Evolutionary conservation across 129 eudicot species (phyloP), one percentile per base, ranked within the genome.

Genomic region (Escallonia rubra): DNA sequence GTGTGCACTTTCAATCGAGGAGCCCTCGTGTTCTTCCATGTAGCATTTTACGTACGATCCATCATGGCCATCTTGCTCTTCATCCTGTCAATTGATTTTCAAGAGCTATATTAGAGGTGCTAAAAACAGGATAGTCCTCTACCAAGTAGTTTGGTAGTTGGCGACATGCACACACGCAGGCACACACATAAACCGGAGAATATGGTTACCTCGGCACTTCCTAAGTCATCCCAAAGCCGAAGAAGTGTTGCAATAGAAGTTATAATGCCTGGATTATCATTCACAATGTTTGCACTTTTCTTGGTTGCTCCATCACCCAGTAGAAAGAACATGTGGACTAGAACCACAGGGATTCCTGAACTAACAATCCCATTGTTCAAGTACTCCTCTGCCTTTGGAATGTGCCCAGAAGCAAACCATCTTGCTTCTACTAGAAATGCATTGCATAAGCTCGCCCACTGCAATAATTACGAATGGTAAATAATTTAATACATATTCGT

Each of bases 361-460:
- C 76, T 85, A 13, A 79, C 54, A 11, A 61, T 76, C 4, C 79
- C 91, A 50, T 72, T 79, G 14, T 78, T 47, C 76, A 85, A 60
- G 75, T 86, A 86, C 49, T 72, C 81, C 0, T 76, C 63, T 0
- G 85, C 57, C 3, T n/a, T 79, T 43, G 85, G 85, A 59, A 68
- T 12, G 10, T 75, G 55, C 3, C 72, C 68, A 2, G 79, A 79
- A 52, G 71, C 74, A 59, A 82, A 79, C 85, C 85, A 86, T 56
- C 73, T 73, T 43, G 82, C 71, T 82, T 86, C 91, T 59, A 79
- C 83, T 4, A 85, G 60, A 41, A 81, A 85, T 46, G 87, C 87
- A 7, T 73, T 42, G 67, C 80, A 81, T 59, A 82, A 79, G 58
- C 15, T 70, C 7, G 15, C 76, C 91, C 91, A 85, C 85, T 52